These are phyloP conservation scores for Colletotrichum sp. DNA, from an alignment of 2,329 filamentous ascomycete species.

Conservation along the genomic window DNA sequence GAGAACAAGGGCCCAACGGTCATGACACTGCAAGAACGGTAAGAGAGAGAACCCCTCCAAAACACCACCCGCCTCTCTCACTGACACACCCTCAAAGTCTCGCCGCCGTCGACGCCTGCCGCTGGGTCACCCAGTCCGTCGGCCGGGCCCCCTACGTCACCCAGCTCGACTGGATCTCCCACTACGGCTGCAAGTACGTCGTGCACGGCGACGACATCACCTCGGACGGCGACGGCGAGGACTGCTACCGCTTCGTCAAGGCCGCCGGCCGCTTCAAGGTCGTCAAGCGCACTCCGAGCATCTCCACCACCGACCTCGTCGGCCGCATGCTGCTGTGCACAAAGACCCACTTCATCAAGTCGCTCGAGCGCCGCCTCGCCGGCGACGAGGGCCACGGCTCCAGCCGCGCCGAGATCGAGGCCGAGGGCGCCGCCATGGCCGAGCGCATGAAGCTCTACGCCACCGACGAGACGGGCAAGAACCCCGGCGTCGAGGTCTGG, in stretches of 20 bases:
- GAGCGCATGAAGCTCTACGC: conserved; percentile 86
- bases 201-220: conserved; percentile 98
- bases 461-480: conserved; percentile 80
- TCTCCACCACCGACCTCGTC: conserved; percentile 97
- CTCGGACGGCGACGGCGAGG: conserved; percentile 88
- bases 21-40: conserved; percentile 92
- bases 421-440: conserved; percentile 71
- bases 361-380: conserved; percentile 70
- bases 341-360: conserved; percentile 90
- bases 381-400: conserved; percentile 77
- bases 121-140: conserved; percentile 88
- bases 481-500: conserved; percentile 84
- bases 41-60: conserved; percentile 26
- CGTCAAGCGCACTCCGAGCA: conserved; percentile 93
- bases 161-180: conserved; percentile 88
- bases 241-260: conserved; percentile 98
- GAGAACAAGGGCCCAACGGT: conserved; percentile 98
- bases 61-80: not conserved
- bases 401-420: conserved; percentile 65
- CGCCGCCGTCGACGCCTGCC: conserved; percentile 90
- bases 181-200: conserved; percentile 94
- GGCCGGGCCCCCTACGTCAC: conserved; percentile 94
- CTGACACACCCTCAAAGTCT: conserved; percentile 55
- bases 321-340: conserved; percentile 97
- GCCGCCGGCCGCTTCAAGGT: conserved; percentile 93